Conservation (phyloP, 2,329 filamentous ascomycete genomes). For the Fusarium scirpi region DNA sequence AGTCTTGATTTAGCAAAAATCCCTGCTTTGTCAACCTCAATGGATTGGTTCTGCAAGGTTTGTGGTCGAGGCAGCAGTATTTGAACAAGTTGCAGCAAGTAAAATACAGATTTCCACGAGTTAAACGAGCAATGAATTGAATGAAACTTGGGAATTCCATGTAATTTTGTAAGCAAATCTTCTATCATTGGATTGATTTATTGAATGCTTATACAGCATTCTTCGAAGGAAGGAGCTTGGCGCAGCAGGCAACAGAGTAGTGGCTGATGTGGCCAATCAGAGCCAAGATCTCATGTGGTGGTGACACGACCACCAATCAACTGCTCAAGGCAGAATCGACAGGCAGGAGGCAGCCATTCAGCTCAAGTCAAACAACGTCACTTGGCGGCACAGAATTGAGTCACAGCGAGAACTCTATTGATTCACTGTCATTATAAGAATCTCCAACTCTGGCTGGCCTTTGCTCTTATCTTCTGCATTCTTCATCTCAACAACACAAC, state of each 20-base stretch:
- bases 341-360: constrained; percentile 27
- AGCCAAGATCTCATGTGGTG: accelerated
- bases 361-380: background rate
- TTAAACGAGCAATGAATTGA: background rate
- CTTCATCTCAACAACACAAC: background rate
- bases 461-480: background rate
- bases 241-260: constrained; percentile 24
- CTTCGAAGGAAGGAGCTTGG: background rate
- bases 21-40: no score
- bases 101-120: background rate
- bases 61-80: background rate
- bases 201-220: background rate
- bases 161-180: background rate
- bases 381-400: background rate
- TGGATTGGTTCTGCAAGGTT: background rate
- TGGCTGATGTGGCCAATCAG: constrained; percentile 12
- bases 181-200: background rate
- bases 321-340: constrained; percentile 3
- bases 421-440: constrained; percentile 14
- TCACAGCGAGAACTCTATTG: background rate
- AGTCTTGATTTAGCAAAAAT: background rate
- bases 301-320: background rate
- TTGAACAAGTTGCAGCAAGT: background rate
- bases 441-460: no score
- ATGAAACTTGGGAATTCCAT: background rate